Evolutionary conservation across 768 basidiomycete species (phyloP).

Genomic region (Postia placenta): DNA sequence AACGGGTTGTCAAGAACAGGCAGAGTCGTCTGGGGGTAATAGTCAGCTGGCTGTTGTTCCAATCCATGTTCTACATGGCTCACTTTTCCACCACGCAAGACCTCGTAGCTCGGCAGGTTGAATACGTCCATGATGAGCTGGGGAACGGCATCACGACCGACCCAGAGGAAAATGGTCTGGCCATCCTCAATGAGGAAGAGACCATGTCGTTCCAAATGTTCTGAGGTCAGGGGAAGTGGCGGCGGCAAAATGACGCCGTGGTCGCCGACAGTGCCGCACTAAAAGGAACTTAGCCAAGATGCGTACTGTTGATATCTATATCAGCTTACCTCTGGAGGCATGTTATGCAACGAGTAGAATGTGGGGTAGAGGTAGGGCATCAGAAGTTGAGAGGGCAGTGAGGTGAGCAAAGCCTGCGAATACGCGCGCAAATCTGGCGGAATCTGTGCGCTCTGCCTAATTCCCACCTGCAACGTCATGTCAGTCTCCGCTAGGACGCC

Average conservation of each 20-base stretch:
- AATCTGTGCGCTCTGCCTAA: slow-evolving; percentile 95
- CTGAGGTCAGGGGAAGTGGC: slow-evolving; percentile 87
- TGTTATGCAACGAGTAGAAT: slow-evolving; percentile 95
- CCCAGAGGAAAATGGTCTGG: slow-evolving; percentile 96
- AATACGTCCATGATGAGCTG: slow-evolving; percentile 94
- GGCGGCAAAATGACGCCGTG: slow-evolving; percentile 84
- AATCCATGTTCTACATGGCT: too few relatives aligned
- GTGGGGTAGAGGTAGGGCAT: slow-evolving; percentile 92
- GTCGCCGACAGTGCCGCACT: slow-evolving; percentile 92
- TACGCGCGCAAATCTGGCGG: slow-evolving; percentile 95
- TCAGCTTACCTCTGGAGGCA: slow-evolving; percentile 75
- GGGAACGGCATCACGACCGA: slow-evolving; percentile 98
- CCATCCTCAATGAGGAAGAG: slow-evolving; percentile 96
- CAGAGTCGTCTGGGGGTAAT: slow-evolving; percentile 74
- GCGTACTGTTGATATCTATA: too few relatives aligned
- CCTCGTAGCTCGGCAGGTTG: slow-evolving; percentile 81
- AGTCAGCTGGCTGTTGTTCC: too few relatives aligned
- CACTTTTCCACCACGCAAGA: slow-evolving; percentile 91
- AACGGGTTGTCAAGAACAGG: slow-evolving; percentile 88
- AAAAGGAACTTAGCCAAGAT: too few relatives aligned
- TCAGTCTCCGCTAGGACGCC: not conserved
- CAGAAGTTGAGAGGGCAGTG: slow-evolving; percentile 84
- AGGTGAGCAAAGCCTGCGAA: slow-evolving; percentile 86
- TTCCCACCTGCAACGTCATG: slow-evolving; percentile 78
- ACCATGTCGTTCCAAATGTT: slow-evolving; percentile 91